Evolutionary conservation across 2,329 filamentous ascomycete species (phyloP), one percentile per base, ranked within the genome.

Genomic region (Fusarium palustre): DNA sequence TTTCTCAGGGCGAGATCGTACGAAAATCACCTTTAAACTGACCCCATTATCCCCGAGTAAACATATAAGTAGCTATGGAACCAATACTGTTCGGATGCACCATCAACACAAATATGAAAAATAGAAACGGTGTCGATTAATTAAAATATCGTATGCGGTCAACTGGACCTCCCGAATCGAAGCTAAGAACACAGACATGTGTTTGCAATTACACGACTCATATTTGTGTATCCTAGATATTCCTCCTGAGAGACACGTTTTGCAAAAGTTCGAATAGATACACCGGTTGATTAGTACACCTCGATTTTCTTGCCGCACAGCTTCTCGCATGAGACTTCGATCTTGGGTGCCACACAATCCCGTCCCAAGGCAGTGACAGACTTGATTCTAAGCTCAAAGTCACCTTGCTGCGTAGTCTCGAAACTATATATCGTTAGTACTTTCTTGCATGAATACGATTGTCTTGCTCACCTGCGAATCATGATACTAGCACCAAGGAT

Each of bases 361-460:
- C 13, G 48, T 20, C 33, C 48, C 1, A 50, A 15, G 8, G 48
- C 48, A 39, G 48, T 50, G 5, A 50, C 48, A 30, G 48, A 50
- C 22, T 50, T 50, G 18, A 50, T 50, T 11, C 33, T 39, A 0
- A 50, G 48, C 33, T 50, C 48, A 50, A 50, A 50, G 10, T 50
- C 48, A 1, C 48, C 48, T 7, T 50, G 48, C 18, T 50, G 48
- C 1, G n/a, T 38, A 7, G 48, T 50, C 13, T 50, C 48, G n/a
- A 50, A 50, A 24, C 48, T 50, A 13, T n/a, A 28, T 4, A 16
- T 1, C 0, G 10, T 50, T 8, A 50, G 24, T 12, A 7, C 5
- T 6, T 25, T 3, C 7, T 7, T 22, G 2, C 15, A 8, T n/a
- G 7, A 0, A 7, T 9, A 9, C 4, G 1, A 18, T 7, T 20